Evolutionary conservation across 116 monocot genomes (phyloP).

Genomic region (Dioscorea cayenensis): DNA sequence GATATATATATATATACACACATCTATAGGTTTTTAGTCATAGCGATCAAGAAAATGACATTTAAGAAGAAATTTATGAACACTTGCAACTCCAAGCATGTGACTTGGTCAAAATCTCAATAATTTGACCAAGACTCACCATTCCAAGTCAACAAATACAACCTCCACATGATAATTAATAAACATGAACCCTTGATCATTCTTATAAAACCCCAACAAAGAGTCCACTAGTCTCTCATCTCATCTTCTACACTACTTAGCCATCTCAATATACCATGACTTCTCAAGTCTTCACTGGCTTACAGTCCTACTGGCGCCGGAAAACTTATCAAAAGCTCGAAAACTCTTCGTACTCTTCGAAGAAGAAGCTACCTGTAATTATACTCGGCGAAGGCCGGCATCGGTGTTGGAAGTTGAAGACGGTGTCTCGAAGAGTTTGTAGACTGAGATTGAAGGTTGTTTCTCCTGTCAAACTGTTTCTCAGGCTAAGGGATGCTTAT

Average conservation of each 20-base stretch:
- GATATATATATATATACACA: too few relatives aligned
- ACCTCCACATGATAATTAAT: too few relatives aligned
- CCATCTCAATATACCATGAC: neutral
- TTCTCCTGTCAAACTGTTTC: neutral
- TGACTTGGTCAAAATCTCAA: too few relatives aligned
- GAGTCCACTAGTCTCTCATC: neutral
- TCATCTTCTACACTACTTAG: neutral
- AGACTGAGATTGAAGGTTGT: neutral
- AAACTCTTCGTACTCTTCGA: neutral
- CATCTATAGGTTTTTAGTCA: too few relatives aligned
- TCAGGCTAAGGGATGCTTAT: neutral
- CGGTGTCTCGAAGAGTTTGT: neutral
- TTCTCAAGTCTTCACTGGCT: neutral
- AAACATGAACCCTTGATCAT: too few relatives aligned
- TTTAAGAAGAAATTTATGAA: too few relatives aligned
- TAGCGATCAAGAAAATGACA: too few relatives aligned
- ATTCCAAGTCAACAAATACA: too few relatives aligned
- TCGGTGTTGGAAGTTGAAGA: constrained; percentile 1
- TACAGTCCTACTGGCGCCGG: neutral
- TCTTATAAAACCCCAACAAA: too few relatives aligned
- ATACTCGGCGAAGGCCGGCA: neutral
- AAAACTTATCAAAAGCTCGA: neutral
- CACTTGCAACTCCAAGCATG: too few relatives aligned
- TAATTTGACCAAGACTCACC: too few relatives aligned
- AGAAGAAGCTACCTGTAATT: neutral